Evolutionary conservation across 345 rosid genomes (phyloP).

Genomic region (Hibiscus mutabilis): DNA sequence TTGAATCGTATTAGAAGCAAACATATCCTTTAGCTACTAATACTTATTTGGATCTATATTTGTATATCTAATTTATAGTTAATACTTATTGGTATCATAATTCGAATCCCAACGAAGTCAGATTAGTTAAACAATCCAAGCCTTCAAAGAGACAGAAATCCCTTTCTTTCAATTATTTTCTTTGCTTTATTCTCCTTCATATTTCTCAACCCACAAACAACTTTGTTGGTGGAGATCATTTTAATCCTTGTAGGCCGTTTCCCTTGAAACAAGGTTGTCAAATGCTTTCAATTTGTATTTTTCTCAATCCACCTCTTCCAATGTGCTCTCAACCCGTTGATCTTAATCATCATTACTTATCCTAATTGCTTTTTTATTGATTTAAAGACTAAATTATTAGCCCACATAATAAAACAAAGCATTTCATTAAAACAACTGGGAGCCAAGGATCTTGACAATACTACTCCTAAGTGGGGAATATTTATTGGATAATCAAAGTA

Average conservation of each 20-base stretch:
- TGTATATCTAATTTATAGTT: too few relatives aligned
- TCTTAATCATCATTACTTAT: conserved; percentile 29
- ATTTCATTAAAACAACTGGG: conserved; percentile 6
- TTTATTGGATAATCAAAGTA: too few relatives aligned
- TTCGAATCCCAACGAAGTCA: too few relatives aligned
- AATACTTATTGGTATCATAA: too few relatives aligned
- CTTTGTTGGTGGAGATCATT: conserved; percentile 24
- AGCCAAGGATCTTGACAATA: conserved; percentile 13
- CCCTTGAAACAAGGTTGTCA: conserved; percentile 39
- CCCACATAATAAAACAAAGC: conserved; percentile 9
- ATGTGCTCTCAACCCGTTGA: conserved; percentile 20
- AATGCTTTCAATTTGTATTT: too few relatives aligned
- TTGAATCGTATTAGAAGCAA: too few relatives aligned
- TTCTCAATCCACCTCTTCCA: conserved; percentile 17
- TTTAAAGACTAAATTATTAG: conserved; percentile 21
- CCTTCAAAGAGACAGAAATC: too few relatives aligned
- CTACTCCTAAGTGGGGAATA: conserved; percentile 25
- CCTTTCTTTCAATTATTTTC: too few relatives aligned
- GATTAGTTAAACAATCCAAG: too few relatives aligned
- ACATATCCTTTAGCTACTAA: too few relatives aligned
- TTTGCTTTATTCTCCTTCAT: conserved; percentile 29
- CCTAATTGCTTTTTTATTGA: conserved; percentile 14
- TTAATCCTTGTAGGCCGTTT: conserved; percentile 23
- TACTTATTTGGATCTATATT: too few relatives aligned
- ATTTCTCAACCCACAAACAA: not conserved